Percentiles rank a stretch among this genome's conserved stretches.
These are phyloP conservation scores for Colletotrichum sp. DNA, from an alignment of 2,329 filamentous ascomycete species.

Conservation along the genomic window DNA sequence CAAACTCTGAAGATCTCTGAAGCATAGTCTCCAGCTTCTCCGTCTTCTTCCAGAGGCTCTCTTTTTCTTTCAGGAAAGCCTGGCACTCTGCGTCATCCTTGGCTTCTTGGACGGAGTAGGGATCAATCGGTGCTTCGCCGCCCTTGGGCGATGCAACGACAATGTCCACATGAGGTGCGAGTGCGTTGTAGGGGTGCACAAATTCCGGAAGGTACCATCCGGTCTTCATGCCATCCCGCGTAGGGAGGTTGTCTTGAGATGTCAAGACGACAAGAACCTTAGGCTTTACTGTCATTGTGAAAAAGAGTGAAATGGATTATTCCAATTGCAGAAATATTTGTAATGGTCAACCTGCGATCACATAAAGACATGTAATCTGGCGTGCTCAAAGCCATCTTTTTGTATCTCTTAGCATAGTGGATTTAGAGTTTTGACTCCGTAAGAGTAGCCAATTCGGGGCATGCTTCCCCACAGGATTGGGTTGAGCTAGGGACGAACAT, in stretches of 20 bases:
- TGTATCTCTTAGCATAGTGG: background rate
- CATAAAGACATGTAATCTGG: background rate
- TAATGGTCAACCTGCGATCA: background rate
- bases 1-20: background rate
- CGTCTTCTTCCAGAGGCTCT: background rate
- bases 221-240: background rate
- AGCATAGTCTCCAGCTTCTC: background rate
- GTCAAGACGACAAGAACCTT: background rate
- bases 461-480: background rate
- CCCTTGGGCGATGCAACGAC: background rate
- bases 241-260: background rate
- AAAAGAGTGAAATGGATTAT: rapidly evolving
- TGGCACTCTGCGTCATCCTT: background rate
- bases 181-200: background rate
- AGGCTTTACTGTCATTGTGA: background rate
- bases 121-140: background rate
- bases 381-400: background rate
- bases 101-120: background rate
- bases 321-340: rapidly evolving
- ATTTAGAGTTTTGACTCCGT: background rate
- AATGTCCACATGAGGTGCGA: background rate
- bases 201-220: background rate
- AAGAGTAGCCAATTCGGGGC: background rate
- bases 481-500: background rate
- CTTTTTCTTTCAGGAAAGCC: background rate